These are phyloP conservation scores for Tylopilus rubrobrunneus DNA, from an alignment of 768 basidiomycete species.

Conservation along the genomic window DNA sequence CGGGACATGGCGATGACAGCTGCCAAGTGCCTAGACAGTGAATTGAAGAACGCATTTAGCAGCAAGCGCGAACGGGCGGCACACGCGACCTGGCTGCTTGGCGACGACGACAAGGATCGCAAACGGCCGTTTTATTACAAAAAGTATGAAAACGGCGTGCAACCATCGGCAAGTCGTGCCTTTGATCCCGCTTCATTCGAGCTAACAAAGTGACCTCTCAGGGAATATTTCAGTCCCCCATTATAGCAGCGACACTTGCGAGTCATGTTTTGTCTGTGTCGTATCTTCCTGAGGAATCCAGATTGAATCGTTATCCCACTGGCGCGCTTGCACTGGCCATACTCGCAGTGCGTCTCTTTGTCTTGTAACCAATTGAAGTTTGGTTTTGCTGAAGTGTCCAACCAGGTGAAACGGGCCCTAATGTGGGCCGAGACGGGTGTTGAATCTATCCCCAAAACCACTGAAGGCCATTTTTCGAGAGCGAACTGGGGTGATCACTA, in stretches of 20 bases:
- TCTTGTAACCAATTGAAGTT: neutral
- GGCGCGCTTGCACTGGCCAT: neutral
- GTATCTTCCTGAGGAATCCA: neutral
- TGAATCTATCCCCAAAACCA: neutral
- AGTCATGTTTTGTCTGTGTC: neutral
- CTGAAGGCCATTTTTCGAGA: neutral
- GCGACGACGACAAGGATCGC: slow-evolving; percentile 1
- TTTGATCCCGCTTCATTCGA: neutral
- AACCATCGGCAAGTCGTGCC: neutral
- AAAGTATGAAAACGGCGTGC: neutral
- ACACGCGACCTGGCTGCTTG: neutral
- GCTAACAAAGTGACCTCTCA: neutral
- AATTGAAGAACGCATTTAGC: neutral
- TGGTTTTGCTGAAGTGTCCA: neutral
- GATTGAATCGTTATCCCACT: neutral
- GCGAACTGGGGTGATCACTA: slow-evolving; percentile 3
- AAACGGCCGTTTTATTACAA: slow-evolving; percentile 2
- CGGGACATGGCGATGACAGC: neutral
- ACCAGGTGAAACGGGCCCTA: neutral
- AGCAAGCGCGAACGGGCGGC: neutral
- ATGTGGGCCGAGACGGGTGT: neutral
- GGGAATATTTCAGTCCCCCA: slow-evolving; percentile 3
- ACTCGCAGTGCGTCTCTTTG: neutral
- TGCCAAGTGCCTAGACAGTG: neutral
- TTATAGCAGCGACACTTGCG: neutral